Evolutionary conservation across 192 early-diverging fungal genomes (phyloP), one percentile per base, ranked within the genome.

Genomic region (Coemansia sp.): DNA sequence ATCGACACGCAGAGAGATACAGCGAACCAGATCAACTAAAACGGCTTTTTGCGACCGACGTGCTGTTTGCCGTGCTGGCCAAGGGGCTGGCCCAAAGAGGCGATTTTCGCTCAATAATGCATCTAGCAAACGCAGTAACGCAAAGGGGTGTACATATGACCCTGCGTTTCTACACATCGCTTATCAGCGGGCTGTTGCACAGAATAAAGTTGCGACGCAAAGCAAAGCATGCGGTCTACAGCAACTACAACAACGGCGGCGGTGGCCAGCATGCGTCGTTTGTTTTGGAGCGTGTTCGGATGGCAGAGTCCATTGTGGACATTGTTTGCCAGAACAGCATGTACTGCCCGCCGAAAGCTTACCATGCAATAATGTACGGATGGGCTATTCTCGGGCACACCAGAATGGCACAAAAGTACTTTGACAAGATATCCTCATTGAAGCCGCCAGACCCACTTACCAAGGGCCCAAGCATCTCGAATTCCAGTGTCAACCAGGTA

Each of bases 341-440:
- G 3, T 13, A 40, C 11, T 48, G 56, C 26, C 72, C 72, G 32
- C 48, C 68, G 16, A 74, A 70, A 23, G 72, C 64, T 0, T 49
- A 56, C 41, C 56, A 74, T 45, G 40, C 68, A 0, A 21, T 71
- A 3, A 74, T 74, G 77, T 67, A 79, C 54, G 68, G 56, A 0
- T 71, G 72, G 65, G 77, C 77, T 0, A 16, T 71, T 4, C 62
- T 79, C 15, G 72, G 69, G 1, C 64, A 65, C 54, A 50, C 65
- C 10, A 9, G 44, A 9, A 57, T 26, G 10, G 63, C 57, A 3
- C 62, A 48, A 1, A 39, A 13, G 49, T 67, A 64, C 32, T 79
- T 74, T 56, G 13, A 43, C 26, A 50, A 38, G 37, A 16, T 59
- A 13, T 59, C 57, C 13, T n/a, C 39, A 38, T 61, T 74, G 11